Evolutionary conservation across 345 rosid genomes (phyloP), one percentile per base, ranked within the genome.

Genomic region (Eucalyptus polyanthemos): DNA sequence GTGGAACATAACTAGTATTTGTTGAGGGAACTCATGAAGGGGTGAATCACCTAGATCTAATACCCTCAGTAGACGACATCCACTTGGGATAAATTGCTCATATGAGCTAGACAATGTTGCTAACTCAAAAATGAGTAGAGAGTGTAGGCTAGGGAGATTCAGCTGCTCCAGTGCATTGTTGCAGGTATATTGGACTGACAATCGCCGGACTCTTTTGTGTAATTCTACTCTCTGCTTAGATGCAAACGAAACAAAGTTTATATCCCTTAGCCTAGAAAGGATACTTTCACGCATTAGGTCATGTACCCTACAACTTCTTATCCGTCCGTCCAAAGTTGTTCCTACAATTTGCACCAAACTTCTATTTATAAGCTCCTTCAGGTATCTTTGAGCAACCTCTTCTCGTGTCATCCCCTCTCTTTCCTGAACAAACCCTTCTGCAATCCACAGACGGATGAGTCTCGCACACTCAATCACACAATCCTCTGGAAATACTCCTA

Each of bases 11-110:
- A 45, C 12, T 45, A 45, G 12, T 45, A 45, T 45, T 45, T 45
- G 49, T 45, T 3, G 12, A 0, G 49, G 49, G 49, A 45, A 45
- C 1, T 45, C 1, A 1, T 9, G 11, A 45, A 45, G 11, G 11
- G 11, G 1, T 9, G 11, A 45, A 9, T 3, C 11, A 3, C 11
- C 4, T 3, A 45, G 0, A 3, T 45, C 47, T 45, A 45, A 45
- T 0, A 45, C 47, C 47, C 47, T 9, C 1, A 45, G 4, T 1
- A 45, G 4, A n/a, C n/a, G n/a, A n/a, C n/a, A n/a, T n/a, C n/a
- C 11, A 3, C 11, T 3, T 45, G 47, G 11, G 47, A 45, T 0
- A 3, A 45, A 45, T 45, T 45, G 47, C 11, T 45, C 11, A 9
- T 45, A 4, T 45, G 3, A 9, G 11, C 4, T 45, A 9, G 47